Conservation (phyloP, 2,329 filamentous ascomycete genomes). For the Neurospora sp. region DNA sequence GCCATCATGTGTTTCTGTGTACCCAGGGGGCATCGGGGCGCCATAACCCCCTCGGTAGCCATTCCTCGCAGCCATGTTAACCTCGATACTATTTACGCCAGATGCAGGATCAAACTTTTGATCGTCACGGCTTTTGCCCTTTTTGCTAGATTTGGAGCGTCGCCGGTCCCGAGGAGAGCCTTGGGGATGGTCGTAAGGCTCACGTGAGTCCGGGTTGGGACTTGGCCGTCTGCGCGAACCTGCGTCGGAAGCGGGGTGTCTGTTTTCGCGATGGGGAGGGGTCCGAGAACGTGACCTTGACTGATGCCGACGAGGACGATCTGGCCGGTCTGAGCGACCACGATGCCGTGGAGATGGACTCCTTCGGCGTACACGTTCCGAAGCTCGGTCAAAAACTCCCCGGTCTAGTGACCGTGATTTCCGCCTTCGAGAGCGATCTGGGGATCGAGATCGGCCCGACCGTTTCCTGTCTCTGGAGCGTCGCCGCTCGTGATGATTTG, state of each 20-base stretch:
- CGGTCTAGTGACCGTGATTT: slow-evolving; percentile 19
- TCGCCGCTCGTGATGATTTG: slow-evolving; percentile 17
- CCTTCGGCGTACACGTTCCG: slow-evolving; percentile 7
- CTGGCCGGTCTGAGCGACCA: slow-evolving; percentile 12
- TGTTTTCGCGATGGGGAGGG: slow-evolving; percentile 11
- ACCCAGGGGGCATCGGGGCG: slow-evolving; percentile 21
- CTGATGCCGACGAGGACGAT: slow-evolving; percentile 8
- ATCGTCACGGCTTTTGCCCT: slow-evolving; percentile 30
- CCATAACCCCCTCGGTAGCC: slow-evolving; percentile 33
- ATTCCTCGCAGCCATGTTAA: slow-evolving; percentile 37
- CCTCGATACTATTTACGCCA: slow-evolving; percentile 40
- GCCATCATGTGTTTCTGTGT: slow-evolving; percentile 29
- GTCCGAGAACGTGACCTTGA: slow-evolving; percentile 17
- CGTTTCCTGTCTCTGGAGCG: slow-evolving; percentile 16
- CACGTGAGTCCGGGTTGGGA: slow-evolving; percentile 8
- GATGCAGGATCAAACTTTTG: slow-evolving; percentile 29
- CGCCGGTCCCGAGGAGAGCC: slow-evolving; percentile 9
- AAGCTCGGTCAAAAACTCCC: slow-evolving; percentile 1
- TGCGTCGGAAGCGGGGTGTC: slow-evolving; percentile 16
- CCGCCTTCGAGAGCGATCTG: slow-evolving; percentile 12
- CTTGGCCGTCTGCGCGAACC: slow-evolving; percentile 14
- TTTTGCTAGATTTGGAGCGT: slow-evolving; percentile 17
- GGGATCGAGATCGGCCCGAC: slow-evolving; percentile 13
- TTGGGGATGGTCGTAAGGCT: slow-evolving; percentile 5
- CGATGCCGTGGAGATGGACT: slow-evolving; percentile 13